Evolutionary conservation across 108 stramenopile genomes (phyloP).

Genomic region (Skeletonema menzelii): DNA sequence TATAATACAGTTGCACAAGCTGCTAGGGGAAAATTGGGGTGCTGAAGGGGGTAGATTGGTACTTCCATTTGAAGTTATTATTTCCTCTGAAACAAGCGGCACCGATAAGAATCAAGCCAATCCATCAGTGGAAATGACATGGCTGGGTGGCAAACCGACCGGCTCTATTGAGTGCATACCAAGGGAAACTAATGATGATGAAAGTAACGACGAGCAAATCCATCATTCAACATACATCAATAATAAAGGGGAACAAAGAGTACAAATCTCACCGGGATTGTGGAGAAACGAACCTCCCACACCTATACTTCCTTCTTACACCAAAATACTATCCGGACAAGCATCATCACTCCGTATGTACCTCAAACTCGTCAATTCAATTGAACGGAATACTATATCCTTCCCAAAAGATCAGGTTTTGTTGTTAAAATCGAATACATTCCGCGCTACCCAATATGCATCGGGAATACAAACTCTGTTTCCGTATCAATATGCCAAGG

Average conservation of each 20-base stretch:
- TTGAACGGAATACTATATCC: constrained; percentile 49
- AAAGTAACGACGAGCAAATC: not conserved
- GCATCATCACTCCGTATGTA: constrained; percentile 53
- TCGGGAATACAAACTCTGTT: constrained; percentile 32
- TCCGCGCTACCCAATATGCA: constrained; percentile 54
- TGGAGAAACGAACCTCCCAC: constrained; percentile 58
- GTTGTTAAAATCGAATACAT: constrained; percentile 55
- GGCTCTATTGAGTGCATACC: constrained; percentile 26
- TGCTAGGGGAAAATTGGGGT: constrained; percentile 48
- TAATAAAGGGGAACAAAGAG: constrained; percentile 53
- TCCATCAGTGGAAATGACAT: constrained; percentile 19
- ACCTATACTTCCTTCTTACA: constrained; percentile 36
- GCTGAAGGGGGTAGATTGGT: constrained; percentile 51
- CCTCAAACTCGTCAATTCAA: constrained; percentile 42
- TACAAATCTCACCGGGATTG: constrained; percentile 54
- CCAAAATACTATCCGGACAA: constrained; percentile 40
- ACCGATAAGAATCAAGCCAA: constrained; percentile 12
- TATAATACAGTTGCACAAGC: constrained; percentile 14
- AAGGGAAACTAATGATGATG: not conserved
- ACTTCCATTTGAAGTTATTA: constrained; percentile 43
- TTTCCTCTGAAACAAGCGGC: constrained; percentile 28
- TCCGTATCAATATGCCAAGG: constrained; percentile 43
- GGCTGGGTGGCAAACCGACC: constrained; percentile 35
- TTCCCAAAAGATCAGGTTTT: constrained; percentile 49
- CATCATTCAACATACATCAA: constrained; percentile 50